Conservation (phyloP, 2,329 filamentous ascomycete species). For the Grosmannia penicillata region DNA sequence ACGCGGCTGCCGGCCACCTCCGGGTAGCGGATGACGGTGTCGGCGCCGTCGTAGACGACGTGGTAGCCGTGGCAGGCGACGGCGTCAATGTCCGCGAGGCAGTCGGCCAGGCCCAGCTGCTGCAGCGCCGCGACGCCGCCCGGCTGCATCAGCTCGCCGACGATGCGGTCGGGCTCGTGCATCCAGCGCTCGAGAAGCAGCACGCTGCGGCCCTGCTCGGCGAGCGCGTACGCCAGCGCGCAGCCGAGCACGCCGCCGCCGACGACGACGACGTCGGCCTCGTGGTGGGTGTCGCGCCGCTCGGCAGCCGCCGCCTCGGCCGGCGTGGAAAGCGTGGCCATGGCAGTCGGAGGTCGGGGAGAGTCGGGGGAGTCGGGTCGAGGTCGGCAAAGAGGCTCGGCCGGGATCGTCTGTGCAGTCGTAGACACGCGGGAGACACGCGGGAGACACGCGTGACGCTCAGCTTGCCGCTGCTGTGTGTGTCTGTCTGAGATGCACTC, state of each 20-base stretch:
- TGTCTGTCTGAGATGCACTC: no score
- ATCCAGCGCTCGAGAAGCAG: slow-evolving; percentile 78
- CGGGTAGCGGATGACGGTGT: slow-evolving; percentile 69
- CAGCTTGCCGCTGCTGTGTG: no score
- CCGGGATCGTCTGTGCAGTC: no score
- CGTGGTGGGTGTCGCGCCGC: slow-evolving; percentile 39
- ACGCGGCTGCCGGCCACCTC: slow-evolving; percentile 34
- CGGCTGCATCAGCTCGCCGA: slow-evolving; percentile 88
- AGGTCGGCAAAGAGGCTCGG: no score
- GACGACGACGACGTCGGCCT: slow-evolving; percentile 77
- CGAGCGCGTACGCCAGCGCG: slow-evolving; percentile 69
- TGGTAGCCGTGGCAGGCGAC: slow-evolving; percentile 75
- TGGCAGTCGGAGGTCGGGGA: no score
- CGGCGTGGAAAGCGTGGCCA: no score
- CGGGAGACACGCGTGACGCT: no score
- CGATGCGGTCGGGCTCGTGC: slow-evolving; percentile 88
- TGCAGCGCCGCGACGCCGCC: slow-evolving; percentile 72
- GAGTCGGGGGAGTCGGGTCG: no score
- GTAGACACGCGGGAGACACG: no score
- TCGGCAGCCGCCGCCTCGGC: no score
- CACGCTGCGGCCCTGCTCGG: slow-evolving; percentile 80
- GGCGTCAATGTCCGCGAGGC: slow-evolving; percentile 79
- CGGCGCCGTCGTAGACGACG: slow-evolving; percentile 64
- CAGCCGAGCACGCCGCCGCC: slow-evolving; percentile 86
- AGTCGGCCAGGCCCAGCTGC: slow-evolving; percentile 66